These are phyloP conservation scores for Volvox reticuliferus DNA, from an alignment of 139 green algal species.

Conservation along the genomic window DNA sequence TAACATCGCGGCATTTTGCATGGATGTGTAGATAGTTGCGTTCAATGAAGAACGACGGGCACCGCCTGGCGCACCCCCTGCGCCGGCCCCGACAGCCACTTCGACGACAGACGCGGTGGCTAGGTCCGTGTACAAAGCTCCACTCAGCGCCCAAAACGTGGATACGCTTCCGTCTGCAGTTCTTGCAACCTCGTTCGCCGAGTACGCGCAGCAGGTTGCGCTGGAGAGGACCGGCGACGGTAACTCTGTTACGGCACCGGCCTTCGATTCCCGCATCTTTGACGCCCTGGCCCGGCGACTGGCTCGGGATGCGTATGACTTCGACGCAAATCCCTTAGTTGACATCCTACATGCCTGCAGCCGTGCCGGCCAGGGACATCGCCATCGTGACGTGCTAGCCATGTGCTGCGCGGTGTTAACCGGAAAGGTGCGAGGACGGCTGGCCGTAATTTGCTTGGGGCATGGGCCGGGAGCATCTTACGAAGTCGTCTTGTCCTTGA, in stretches of 20 bases:
- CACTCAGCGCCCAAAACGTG: not conserved
- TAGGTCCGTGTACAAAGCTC: not conserved
- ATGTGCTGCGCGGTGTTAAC: conserved; percentile 9
- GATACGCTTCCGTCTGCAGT: not conserved
- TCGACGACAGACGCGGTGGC: not conserved
- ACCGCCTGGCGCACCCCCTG: not conserved
- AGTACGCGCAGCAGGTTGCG: not conserved
- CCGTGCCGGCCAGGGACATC: not conserved
- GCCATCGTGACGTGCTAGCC: not conserved
- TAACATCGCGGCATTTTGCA: not conserved
- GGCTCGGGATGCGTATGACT: not conserved
- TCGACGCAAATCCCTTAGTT: not conserved
- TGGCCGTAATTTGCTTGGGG: not conserved
- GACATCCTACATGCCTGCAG: conserved; percentile 15
- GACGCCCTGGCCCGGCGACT: not conserved
- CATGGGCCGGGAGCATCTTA: not conserved
- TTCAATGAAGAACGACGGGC: not conserved
- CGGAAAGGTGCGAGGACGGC: not conserved
- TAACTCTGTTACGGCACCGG: not conserved
- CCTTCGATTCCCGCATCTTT: not conserved
- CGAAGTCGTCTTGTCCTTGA: not conserved
- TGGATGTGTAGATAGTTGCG: conserved; percentile 4
- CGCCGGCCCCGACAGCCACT: not conserved
- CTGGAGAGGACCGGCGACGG: not conserved
- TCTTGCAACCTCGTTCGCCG: not conserved